Evolutionary conservation across 495 filamentous ascomycete genomes (phyloP).

Genomic region (Letharia lupina): DNA sequence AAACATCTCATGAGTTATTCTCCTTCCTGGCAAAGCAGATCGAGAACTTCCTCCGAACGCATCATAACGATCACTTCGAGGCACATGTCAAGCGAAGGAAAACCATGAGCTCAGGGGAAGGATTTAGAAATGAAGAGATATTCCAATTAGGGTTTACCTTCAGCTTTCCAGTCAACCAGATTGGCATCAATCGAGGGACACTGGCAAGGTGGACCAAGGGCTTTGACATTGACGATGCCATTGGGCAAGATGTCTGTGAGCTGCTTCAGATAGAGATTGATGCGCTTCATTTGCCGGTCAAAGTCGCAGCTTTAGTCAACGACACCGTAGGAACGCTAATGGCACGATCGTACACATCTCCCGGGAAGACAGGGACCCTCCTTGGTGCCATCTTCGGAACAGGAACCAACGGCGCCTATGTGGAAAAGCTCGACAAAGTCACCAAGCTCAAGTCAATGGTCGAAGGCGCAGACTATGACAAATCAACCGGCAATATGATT

Average conservation of each 20-base stretch:
- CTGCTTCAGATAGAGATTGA: slow-evolving; percentile 90
- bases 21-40: slow-evolving; percentile 88
- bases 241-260: slow-evolving; percentile 90
- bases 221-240: slow-evolving; percentile 84
- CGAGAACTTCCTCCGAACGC: slow-evolving; percentile 71
- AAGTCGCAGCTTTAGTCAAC: slow-evolving; percentile 90
- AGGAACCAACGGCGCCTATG: slow-evolving; percentile 36
- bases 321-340: slow-evolving; percentile 96
- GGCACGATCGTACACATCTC: slow-evolving; percentile 90
- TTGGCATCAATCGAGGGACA: slow-evolving; percentile 86
- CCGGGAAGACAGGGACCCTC: slow-evolving; percentile 77
- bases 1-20: slow-evolving; percentile 82
- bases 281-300: slow-evolving; percentile 74
- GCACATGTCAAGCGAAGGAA: slow-evolving; percentile 53
- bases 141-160: slow-evolving; percentile 96
- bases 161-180: slow-evolving; percentile 90
- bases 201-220: slow-evolving; percentile 98
- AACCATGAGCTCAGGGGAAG: slow-evolving; percentile 44
- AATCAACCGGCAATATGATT: slow-evolving; percentile 85
- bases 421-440: slow-evolving; percentile 42
- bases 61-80: slow-evolving; percentile 85
- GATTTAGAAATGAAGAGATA: slow-evolving; percentile 56
- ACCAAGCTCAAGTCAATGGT: slow-evolving; percentile 41
- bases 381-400: slow-evolving; percentile 71
- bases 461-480: slow-evolving; percentile 55